phyloP scores from a whole-genome alignment of 2,329 filamentous ascomycete genomes.

The Aspergillus intermedius region DNA sequence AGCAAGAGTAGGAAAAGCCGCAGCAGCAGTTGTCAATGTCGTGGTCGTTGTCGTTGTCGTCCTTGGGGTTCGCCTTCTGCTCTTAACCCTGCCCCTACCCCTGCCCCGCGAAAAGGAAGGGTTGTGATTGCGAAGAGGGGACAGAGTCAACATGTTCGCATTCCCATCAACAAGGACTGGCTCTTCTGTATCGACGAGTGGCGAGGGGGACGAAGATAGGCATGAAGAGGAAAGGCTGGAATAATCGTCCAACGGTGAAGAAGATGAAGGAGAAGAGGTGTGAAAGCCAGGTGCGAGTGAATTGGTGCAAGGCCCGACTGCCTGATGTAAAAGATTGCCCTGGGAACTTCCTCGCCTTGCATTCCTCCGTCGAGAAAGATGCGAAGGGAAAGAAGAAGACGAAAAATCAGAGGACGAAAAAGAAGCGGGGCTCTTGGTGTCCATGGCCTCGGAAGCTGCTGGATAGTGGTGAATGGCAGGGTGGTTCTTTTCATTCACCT shows the following conservation, averaged over 20 bases:
- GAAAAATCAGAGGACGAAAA: not conserved
- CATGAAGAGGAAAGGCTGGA: not conserved
- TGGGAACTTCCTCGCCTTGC: no score
- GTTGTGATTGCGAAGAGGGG: not conserved
- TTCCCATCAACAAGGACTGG: no score
- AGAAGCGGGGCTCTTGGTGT: not conserved
- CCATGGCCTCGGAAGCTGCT: not conserved
- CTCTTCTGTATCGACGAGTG: no score
- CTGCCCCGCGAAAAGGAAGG: no score
- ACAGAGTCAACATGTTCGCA: not conserved
- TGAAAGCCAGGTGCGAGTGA: not conserved
- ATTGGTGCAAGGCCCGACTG: not conserved
- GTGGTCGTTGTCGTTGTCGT: no score
- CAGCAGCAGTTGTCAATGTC: no score
- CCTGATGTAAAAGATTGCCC: no score
- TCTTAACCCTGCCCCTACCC: no score
- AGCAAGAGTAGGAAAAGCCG: not conserved
- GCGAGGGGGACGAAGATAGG: not conserved
- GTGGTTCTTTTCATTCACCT: not conserved
- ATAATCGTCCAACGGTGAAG: not conserved
- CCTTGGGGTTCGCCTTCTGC: no score
- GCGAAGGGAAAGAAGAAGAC: slow-evolving; percentile 1
- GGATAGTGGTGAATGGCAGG: not conserved
- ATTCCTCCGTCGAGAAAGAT: not conserved
- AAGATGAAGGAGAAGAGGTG: slow-evolving; percentile 2